phyloP scores from a whole-genome alignment of 2,329 filamentous ascomycete species.

The Delphinella strobiligena region DNA sequence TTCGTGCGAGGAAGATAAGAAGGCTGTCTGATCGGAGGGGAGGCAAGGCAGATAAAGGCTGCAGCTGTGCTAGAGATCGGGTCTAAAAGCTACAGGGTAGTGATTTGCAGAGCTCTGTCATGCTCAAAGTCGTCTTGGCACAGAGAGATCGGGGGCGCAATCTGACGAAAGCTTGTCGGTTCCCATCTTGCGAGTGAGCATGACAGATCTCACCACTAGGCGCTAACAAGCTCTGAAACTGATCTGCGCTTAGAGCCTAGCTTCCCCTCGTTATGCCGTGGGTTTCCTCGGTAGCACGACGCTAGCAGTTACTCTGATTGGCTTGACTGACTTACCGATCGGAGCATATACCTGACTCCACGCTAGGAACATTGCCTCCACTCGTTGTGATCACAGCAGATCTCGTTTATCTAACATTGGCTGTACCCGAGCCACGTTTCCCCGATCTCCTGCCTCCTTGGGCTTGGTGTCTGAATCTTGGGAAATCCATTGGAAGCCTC shows the following conservation, averaged over 20 bases:
- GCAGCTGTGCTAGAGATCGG: constrained; percentile 6
- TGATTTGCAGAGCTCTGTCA: constrained; percentile 10
- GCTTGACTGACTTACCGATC: neutral
- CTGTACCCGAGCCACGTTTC: constrained; percentile 3
- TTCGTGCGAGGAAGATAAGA: neutral
- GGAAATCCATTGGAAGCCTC: neutral
- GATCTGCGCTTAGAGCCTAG: neutral
- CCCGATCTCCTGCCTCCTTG: constrained; percentile 7
- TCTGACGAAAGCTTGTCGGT: no score
- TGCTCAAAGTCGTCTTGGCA: neutral
- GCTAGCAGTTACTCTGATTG: constrained; percentile 3
- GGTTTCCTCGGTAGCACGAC: constrained; percentile 5
- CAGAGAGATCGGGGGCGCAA: no score
- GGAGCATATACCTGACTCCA: no score
- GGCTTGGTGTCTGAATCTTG: neutral
- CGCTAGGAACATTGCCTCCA: constrained; percentile 6
- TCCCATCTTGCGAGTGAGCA: no score
- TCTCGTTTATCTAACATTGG: constrained; percentile 7
- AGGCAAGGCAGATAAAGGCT: constrained; percentile 7
- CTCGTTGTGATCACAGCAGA: neutral
- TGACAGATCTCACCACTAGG: no score
- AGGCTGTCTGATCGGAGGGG: constrained; percentile 1
- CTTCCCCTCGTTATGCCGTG: neutral
- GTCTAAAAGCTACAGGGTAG: constrained; percentile 4
- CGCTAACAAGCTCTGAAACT: neutral